phyloP scores from a whole-genome alignment of 1,284 basidiomycete species.

The Caloboletus firmus region DNA sequence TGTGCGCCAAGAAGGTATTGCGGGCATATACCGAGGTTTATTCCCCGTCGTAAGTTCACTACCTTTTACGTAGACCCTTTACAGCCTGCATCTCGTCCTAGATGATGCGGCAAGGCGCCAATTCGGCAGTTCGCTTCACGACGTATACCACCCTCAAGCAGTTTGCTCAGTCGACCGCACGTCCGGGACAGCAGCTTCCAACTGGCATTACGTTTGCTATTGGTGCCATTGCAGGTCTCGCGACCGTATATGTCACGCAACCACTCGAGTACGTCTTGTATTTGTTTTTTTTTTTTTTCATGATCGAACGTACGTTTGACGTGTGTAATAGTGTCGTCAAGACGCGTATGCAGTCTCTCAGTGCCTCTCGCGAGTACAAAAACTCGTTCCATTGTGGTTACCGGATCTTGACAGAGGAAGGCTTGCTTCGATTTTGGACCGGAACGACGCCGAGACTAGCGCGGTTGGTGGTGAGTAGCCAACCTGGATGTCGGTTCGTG shows the following conservation, averaged over 20 bases:
- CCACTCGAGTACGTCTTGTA: conserved; percentile 82
- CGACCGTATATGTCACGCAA: conserved; percentile 95
- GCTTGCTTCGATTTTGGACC: conserved; percentile 88
- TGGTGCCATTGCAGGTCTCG: conserved; percentile 89
- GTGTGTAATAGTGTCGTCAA: conserved; percentile 82
- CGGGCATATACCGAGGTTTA: conserved; percentile 87
- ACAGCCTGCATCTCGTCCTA: conserved; percentile 31
- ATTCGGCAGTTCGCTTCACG: conserved; percentile 96
- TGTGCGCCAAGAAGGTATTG: conserved; percentile 79
- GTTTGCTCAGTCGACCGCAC: conserved; percentile 81
- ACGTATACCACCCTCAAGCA: conserved; percentile 93
- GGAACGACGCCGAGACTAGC: conserved; percentile 90
- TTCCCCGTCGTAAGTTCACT: conserved; percentile 82
- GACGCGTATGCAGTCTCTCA: conserved; percentile 94
- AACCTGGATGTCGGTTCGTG: background rate
- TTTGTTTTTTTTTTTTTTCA: background rate
- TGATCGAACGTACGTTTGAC: conserved; percentile 1
- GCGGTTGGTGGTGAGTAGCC: conserved; percentile 73
- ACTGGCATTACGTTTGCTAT: conserved; percentile 92
- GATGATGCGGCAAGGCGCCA: conserved; percentile 98
- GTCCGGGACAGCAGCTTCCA: conserved; percentile 84
- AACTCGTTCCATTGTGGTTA: conserved; percentile 95
- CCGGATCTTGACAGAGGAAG: conserved; percentile 89
- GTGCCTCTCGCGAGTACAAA: conserved; percentile 80
- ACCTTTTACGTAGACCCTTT: background rate